A percentile compares a stretch with the other conserved stretches of the same genome.
These are phyloP conservation scores for Eremochloa ophiuroides DNA, from an alignment of 176 grass and related monocot genomes.

Conservation along the genomic window DNA sequence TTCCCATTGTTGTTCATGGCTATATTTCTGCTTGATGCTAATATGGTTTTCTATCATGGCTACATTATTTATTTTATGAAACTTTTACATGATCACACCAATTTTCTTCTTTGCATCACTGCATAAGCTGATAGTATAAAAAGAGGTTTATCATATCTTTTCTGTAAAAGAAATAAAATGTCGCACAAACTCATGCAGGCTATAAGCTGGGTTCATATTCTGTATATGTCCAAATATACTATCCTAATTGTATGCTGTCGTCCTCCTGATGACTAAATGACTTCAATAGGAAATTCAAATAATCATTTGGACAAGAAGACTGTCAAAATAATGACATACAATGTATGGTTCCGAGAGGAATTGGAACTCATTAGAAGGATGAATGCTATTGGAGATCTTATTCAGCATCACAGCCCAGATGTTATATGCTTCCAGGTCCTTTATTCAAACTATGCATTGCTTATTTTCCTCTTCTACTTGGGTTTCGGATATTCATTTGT, in stretches of 20 bases:
- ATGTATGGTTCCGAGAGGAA: constrained; percentile 91
- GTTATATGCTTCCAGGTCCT: constrained; percentile 75
- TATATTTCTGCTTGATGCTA: background rate
- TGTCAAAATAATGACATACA: constrained; percentile 88
- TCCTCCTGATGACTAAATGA: constrained; percentile 5
- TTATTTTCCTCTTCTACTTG: constrained; percentile 2
- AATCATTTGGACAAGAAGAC: constrained; percentile 30
- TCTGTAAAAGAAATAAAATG: background rate
- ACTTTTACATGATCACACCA: background rate
- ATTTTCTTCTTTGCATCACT: constrained; percentile 1
- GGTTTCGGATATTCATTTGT: constrained; percentile 11
- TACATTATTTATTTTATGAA: background rate
- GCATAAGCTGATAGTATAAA: background rate
- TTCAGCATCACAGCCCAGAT: constrained; percentile 61
- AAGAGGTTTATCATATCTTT: background rate
- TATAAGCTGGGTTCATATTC: background rate
- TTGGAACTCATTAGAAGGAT: constrained; percentile 69
- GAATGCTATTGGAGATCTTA: constrained; percentile 62
- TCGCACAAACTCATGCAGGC: background rate
- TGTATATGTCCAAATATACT: background rate
- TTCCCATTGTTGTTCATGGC: background rate
- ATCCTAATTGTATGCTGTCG: background rate
- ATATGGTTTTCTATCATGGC: background rate
- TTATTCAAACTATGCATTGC: constrained; percentile 1
- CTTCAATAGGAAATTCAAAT: constrained; percentile 24